Evolutionary conservation across 2,329 filamentous ascomycete genomes (phyloP), one percentile per base, ranked within the genome.

Genomic region (Hansfordia pulvinata): DNA sequence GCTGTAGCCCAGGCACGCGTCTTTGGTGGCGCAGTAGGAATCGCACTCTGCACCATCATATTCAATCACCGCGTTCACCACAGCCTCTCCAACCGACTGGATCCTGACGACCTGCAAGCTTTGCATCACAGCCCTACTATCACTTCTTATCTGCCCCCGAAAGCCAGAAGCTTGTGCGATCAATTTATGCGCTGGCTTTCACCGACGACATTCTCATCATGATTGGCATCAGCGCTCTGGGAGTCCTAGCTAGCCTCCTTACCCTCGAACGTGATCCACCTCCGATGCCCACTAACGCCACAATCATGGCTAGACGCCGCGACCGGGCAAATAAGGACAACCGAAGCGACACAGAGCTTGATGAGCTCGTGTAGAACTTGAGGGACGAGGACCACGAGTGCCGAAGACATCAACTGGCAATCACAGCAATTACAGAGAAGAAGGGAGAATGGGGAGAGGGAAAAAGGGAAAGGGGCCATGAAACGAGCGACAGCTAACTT

Each of bases 1-100:
- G 61, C 68, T 4, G 56, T 74, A 8, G 65, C 70, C 2, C 70
- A 76, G 43, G 60, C 64, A 2, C 60, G 71, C 10, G 64, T 75
- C 1, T 48, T 76, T 3, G 71, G 71, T 2, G 70, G 71, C 3
- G 64, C 64, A 19, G 54, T 75, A 16, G 71, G 70, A 2, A 54
- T 76, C 22, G 62, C 69, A 0, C 44, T 64, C 14, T 70, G 69
- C 35, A 72, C 64, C n/a, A 60, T 71, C 10, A 54, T 76, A 8
- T 64, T 72, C 44, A 69, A 69, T 39, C 37, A 44, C 17, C 52
- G 54, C 28, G 51, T 58, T 21, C 50, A 57, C 23, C 35, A 37
- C 16, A 42, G 52, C 19, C 46, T 68, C 8, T 39, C 45, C 9
- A 35, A 36, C 15, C 35, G 44, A 17, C 39, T 65, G 29, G 50